phyloP scores from a whole-genome alignment of 2,329 filamentous ascomycete species.

The Ophiostoma ulmi region DNA sequence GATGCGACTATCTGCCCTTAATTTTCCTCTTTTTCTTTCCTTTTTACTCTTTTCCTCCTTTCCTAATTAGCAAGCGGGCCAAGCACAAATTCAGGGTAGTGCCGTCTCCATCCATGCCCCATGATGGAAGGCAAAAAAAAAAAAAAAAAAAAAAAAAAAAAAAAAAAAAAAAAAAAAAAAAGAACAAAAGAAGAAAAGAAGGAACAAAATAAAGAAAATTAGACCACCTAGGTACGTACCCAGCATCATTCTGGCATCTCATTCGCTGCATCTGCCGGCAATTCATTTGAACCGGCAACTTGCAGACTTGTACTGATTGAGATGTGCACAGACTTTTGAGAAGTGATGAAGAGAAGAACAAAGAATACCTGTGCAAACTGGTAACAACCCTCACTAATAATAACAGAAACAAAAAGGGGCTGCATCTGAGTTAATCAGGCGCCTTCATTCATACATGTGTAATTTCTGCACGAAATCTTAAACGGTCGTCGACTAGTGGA shows the following conservation, averaged over 20 bases:
- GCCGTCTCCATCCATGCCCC: background rate
- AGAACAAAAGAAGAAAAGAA: background rate
- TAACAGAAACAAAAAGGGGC: background rate
- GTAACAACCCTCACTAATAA: too few relatives aligned
- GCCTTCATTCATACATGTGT: background rate
- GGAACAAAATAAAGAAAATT: background rate
- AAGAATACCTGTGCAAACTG: background rate
- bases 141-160: background rate
- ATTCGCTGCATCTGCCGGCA: slow-evolving; percentile 11
- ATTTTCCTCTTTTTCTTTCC: background rate
- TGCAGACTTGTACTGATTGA: background rate
- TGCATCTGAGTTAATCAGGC: background rate
- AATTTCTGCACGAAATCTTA: slow-evolving; percentile 3
- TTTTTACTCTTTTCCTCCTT: background rate
- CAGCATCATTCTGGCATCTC: background rate
- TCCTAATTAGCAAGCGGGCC: background rate
- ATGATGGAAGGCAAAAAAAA: background rate
- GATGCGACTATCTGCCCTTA: background rate
- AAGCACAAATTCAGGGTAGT: background rate
- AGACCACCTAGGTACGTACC: background rate
- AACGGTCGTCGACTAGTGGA: slow-evolving; percentile 12
- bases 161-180: background rate
- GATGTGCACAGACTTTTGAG: background rate
- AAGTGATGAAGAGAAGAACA: background rate
- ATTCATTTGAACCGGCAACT: background rate